Evolutionary conservation across 2,329 filamentous ascomycete genomes (phyloP), one percentile per base, ranked within the genome.

Genomic region (Proliferodiscus dingleyae): DNA sequence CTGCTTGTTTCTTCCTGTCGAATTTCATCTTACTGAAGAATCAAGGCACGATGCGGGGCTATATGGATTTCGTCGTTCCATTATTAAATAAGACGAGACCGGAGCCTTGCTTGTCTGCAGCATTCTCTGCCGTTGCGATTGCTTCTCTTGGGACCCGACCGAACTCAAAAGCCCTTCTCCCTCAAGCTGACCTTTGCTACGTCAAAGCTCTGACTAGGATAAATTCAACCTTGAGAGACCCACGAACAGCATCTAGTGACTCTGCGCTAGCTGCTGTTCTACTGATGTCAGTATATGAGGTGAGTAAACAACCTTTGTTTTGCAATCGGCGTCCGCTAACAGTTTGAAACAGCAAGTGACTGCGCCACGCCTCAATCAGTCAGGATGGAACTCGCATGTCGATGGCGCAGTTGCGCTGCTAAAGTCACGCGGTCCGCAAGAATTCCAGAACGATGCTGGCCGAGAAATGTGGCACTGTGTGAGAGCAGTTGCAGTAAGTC

Each of bases 331-430:
- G 10, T 13, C 3, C 5, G 15, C 34, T 21, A 3, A 37, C 16
- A 21, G 22, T 21, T 34, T 34, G 7, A 11, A 34, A n/a, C 45
- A 79, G 59, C 56, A 61, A 56, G 29, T 81, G 28, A 73, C 71
- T 2, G 73, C 76, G 8, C 74, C 72, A 43, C 69, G 76, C 37
- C 63, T 77, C 50, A 74, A 72, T 16, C 71, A 73, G 56, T 64
- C 73, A 41, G 76, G 76, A 2, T 82, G 78, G 78, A 73, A 75
- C 2, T 78, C 77, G 6, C 78, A 82, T 50, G 72, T 77, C 6
- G 74, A 80, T 49, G 78, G 78, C 6, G 79, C 78, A 16, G 73
- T 81, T 26, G 73, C 78, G 51, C 64, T 82, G 1, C 73, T 78
- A 41, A 77, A 75, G 57, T 68, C 71, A 2, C 71, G 78, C 10